A percentile compares a stretch with the other conserved stretches of the same genome.
Conservation (phyloP, 345 rosid species). For the Raphanus raphanistrum region DNA sequence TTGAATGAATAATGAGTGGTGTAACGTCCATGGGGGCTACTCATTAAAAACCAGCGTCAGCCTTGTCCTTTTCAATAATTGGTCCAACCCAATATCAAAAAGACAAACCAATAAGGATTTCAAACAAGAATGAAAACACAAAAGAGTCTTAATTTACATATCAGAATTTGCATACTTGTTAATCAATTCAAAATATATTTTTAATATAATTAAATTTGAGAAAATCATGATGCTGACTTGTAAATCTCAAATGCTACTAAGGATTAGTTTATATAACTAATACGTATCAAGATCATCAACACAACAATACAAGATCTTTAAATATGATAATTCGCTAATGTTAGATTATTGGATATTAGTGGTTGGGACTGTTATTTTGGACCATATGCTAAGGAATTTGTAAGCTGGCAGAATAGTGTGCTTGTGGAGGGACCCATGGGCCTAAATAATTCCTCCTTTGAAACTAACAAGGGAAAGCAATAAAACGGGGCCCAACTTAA, state of each 20-base stretch:
- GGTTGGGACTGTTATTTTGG: slow-evolving; percentile 38
- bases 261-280: background rate
- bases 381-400: slow-evolving; percentile 36
- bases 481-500: background rate
- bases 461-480: slow-evolving; percentile 21
- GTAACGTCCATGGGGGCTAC: slow-evolving; percentile 31
- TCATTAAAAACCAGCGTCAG: slow-evolving; percentile 28
- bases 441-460: slow-evolving; percentile 31
- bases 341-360: slow-evolving; percentile 22
- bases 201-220: background rate
- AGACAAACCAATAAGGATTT: no score
- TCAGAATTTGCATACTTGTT: background rate
- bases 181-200: no score
- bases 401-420: slow-evolving; percentile 34
- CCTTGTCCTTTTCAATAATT: slow-evolving; percentile 30
- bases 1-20: background rate
- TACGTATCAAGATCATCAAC: background rate
- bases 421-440: slow-evolving; percentile 31
- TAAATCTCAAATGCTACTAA: background rate
- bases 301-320: background rate
- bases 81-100: slow-evolving; percentile 19
- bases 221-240: background rate
- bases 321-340: background rate
- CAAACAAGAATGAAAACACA: background rate
- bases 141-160: background rate